Evolutionary conservation across 768 basidiomycete genomes (phyloP), one percentile per base, ranked within the genome.

Genomic region (Rhodotorula babjevae): DNA sequence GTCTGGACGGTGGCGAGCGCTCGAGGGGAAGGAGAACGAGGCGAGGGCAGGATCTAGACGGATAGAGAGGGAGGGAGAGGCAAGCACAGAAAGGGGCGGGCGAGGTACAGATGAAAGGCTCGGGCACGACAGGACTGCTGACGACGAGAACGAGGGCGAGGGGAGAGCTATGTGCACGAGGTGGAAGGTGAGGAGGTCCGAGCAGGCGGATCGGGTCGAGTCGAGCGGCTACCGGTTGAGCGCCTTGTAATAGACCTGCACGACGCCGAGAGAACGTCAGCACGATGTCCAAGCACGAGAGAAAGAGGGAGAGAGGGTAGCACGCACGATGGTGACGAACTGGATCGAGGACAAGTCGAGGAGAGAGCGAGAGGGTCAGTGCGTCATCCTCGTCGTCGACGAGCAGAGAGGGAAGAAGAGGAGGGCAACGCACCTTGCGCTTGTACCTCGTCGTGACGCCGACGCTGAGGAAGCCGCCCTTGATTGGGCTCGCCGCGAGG

Each of bases 391-490:
- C n/a, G n/a, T n/a, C n/a, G n/a, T n/a, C n/a, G n/a, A n/a, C n/a
- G n/a, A n/a, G n/a, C 36, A 16, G 14, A 60, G 2, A 36, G 23
- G 44, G 29, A 40, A 36, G 18, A 8, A 7, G 31, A 19, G 50
- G n/a, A 25, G 6, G 0, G 4, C 56, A 29, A 50, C 69, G 33
- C 78, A 92, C 92, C 89, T 95, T 98, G 83, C 90, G 87, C 82
- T 88, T 84, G 83, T 96, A 97, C 79, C 94, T 84, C 63, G 89
- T 93, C 68, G 94, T 98, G 71, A 87, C 92, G 40, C 89, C 93
- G 11, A 97, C 93, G 52, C 93, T 93, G 61, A 97, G 81, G 59
- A 95, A 92, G 14, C 92, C 93, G 80, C 93, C 93, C 81, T 88
- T 85, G 72, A 98, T 98, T 63, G 94, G 93, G 78, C 92, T 95